Evolutionary conservation across 768 basidiomycete species (phyloP).

Genomic region (Rhodosporidiobolus odoratus): DNA sequence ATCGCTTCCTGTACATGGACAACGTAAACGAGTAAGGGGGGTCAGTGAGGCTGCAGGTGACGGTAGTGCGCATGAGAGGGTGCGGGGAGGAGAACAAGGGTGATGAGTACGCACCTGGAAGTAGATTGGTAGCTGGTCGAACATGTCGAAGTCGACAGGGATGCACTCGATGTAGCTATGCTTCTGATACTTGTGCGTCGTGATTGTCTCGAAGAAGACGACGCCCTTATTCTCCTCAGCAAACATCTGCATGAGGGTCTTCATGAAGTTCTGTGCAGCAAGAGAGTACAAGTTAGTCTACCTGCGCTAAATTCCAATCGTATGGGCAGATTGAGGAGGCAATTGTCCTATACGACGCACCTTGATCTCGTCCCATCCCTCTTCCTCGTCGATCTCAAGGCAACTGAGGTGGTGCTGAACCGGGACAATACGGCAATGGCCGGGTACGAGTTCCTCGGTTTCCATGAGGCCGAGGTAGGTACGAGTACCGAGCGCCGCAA

Average conservation of each 20-base stretch:
- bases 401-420: slow-evolving; percentile 86
- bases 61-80: too few relatives aligned
- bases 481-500: slow-evolving; percentile 84
- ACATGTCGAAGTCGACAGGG: slow-evolving; percentile 82
- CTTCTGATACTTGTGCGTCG: slow-evolving; percentile 75
- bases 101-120: slow-evolving; percentile 63
- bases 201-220: slow-evolving; percentile 89
- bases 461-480: slow-evolving; percentile 84
- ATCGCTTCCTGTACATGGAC: slow-evolving; percentile 70
- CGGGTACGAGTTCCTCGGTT: slow-evolving; percentile 78
- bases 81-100: background rate
- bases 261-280: slow-evolving; percentile 64
- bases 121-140: slow-evolving; percentile 81
- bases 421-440: slow-evolving; percentile 92
- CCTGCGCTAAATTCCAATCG: background rate
- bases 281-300: background rate
- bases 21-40: background rate
- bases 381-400: slow-evolving; percentile 91
- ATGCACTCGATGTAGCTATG: slow-evolving; percentile 93
- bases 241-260: slow-evolving; percentile 92
- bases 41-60: background rate
- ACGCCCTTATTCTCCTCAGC: slow-evolving; percentile 88
- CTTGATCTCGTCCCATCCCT: slow-evolving; percentile 86
- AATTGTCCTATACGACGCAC: slow-evolving; percentile 51
- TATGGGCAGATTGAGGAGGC: background rate